A percentile compares a stretch with the other conserved stretches of the same genome.
phyloP scores from a whole-genome alignment of 2,329 filamentous ascomycete species.

The Pseudopyrenochaeta lycopersici region DNA sequence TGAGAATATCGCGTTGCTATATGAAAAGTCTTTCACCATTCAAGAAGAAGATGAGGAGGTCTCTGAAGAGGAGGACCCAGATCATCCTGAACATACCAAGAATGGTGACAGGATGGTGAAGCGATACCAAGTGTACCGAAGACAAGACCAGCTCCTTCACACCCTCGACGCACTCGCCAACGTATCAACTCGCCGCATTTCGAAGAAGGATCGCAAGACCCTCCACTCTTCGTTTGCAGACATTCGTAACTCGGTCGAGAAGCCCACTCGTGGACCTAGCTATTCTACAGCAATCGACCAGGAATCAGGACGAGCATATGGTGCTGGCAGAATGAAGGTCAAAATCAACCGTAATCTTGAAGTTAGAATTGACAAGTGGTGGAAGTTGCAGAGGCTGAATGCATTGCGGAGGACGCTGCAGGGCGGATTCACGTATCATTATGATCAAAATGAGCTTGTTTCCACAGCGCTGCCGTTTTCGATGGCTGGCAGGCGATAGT shows the following conservation, averaged over 20 bases:
- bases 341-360: slow-evolving; percentile 66
- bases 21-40: slow-evolving; percentile 74
- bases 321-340: slow-evolving; percentile 66
- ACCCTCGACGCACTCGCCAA: slow-evolving; percentile 68
- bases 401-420: slow-evolving; percentile 68
- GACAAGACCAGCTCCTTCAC: slow-evolving; percentile 68
- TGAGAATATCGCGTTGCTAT: slow-evolving; percentile 82
- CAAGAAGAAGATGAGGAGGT: slow-evolving; percentile 65
- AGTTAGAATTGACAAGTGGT: slow-evolving; percentile 76
- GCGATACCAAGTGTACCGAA: slow-evolving; percentile 73
- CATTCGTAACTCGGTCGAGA: slow-evolving; percentile 71
- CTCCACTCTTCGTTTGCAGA: slow-evolving; percentile 73
- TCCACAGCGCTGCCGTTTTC: slow-evolving; percentile 44
- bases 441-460: slow-evolving; percentile 49
- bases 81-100: slow-evolving; percentile 47
- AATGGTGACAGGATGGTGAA: slow-evolving; percentile 59
- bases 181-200: slow-evolving; percentile 68
- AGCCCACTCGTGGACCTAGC: slow-evolving; percentile 71
- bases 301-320: slow-evolving; percentile 67
- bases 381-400: slow-evolving; percentile 73
- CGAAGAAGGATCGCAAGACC: slow-evolving; percentile 72
- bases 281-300: slow-evolving; percentile 71
- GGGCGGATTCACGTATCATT: slow-evolving; percentile 48
- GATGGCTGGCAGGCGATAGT: slow-evolving; percentile 25
- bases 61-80: slow-evolving; percentile 59